Evolutionary conservation across 2,329 filamentous ascomycete genomes (phyloP).

Genomic region (Epichloe scottii): DNA sequence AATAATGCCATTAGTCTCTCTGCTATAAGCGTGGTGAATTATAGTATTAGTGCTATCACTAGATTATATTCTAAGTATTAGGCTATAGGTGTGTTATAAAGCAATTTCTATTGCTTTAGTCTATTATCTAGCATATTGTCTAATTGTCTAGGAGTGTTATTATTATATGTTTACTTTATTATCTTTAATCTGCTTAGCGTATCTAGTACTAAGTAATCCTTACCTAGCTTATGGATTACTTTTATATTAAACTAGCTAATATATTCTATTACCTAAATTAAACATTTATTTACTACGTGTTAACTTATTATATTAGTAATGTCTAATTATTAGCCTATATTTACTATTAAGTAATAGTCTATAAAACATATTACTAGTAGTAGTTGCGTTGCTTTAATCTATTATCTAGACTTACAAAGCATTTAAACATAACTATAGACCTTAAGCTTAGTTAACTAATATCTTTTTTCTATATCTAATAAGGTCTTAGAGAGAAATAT

Average conservation of each 20-base stretch:
- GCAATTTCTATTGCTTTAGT: neutral
- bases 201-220: neutral
- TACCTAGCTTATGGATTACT: neutral
- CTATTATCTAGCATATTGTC: neutral
- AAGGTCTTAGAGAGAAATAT: neutral
- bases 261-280: neutral
- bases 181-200: neutral
- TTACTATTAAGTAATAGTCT: neutral
- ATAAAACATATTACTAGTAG: neutral
- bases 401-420: neutral
- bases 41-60: neutral
- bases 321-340: neutral
- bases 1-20: neutral
- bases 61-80: neutral
- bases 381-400: neutral
- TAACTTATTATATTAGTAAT: neutral
- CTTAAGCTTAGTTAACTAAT: neutral
- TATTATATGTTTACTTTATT: neutral
- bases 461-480: neutral
- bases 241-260: neutral
- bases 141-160: neutral
- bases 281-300: neutral
- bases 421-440: neutral
- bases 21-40: too few relatives aligned
- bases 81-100: too few relatives aligned